A percentile compares a stretch with the other conserved stretches of the same genome.
Conservation (phyloP, 495 filamentous ascomycete species). For the Massariosphaeria phaeospora region DNA sequence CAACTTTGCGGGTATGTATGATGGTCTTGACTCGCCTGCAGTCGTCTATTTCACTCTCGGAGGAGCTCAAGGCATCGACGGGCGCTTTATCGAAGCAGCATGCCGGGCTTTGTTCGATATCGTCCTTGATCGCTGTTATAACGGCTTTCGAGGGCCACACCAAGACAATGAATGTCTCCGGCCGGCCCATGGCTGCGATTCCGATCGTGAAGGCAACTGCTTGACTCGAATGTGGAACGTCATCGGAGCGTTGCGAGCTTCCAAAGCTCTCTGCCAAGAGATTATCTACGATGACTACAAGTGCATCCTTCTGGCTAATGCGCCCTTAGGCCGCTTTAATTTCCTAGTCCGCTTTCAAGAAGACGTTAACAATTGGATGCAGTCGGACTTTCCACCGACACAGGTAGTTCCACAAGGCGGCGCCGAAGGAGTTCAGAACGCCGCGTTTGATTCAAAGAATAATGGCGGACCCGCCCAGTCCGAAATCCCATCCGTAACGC, state of each 20-base stretch:
- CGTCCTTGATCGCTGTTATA: neutral
- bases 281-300: conserved; percentile 4
- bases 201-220: neutral
- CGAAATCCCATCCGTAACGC: too few species aligned
- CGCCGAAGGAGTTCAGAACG: too few species aligned
- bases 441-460: too few species aligned
- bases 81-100: neutral
- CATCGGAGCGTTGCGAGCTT: neutral
- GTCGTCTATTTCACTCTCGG: neutral
- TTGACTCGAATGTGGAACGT: neutral
- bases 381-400: too few species aligned
- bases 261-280: neutral
- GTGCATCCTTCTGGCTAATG: neutral
- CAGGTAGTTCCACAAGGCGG: too few species aligned
- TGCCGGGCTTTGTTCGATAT: neutral
- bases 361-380: too few species aligned
- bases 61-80: neutral
- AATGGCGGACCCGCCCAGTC: too few species aligned
- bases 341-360: too few species aligned
- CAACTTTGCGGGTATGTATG: neutral
- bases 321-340: too few species aligned
- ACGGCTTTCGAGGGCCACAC: neutral
- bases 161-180: neutral
- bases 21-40: neutral
- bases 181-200: neutral